Percentiles rank a stretch among this genome's conserved stretches.
Evolutionary conservation across 768 basidiomycete species (phyloP).

Genomic region (Coprinellus micaceus): DNA sequence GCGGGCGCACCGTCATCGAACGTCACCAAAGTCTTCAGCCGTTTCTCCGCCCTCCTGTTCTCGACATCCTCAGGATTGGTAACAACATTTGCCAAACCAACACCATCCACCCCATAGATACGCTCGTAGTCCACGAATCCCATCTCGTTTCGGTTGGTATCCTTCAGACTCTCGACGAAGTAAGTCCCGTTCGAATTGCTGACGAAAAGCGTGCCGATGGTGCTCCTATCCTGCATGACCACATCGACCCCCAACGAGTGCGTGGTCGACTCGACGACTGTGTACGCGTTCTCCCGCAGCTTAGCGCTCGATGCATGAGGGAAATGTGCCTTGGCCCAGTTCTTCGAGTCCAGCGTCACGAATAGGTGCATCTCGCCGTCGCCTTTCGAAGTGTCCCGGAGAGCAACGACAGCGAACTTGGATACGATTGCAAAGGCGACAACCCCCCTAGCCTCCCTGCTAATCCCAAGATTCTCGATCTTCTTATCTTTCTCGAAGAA

Average conservation of each 20-base stretch:
- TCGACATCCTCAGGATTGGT: conserved; percentile 82
- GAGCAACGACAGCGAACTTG: conserved; percentile 88
- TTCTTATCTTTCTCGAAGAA: conserved; percentile 66
- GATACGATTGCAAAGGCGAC: conserved; percentile 89
- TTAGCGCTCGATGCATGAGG: conserved; percentile 81
- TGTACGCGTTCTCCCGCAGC: conserved; percentile 90
- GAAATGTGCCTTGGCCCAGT: conserved; percentile 88
- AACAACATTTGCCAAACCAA: conserved; percentile 88
- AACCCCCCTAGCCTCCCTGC: conserved; percentile 83
- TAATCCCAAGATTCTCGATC: conserved; percentile 85
- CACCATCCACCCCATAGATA: conserved; percentile 81
- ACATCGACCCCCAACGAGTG: conserved; percentile 96
- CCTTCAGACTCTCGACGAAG: conserved; percentile 85
- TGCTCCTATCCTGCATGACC: conserved; percentile 60
- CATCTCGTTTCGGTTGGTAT: conserved; percentile 85
- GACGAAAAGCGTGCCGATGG: conserved; percentile 89
- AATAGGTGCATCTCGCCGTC: conserved; percentile 80
- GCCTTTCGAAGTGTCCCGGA: conserved; percentile 62
- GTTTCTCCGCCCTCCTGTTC: conserved; percentile 61
- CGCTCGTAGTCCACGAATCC: conserved; percentile 95
- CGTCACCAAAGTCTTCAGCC: conserved; percentile 75
- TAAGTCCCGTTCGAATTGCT: conserved; percentile 95
- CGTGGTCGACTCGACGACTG: conserved; percentile 89
- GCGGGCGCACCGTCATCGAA: conserved; percentile 70
- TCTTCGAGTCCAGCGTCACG: conserved; percentile 76